A percentile compares a stretch with the other conserved stretches of the same genome.
Conservation (phyloP, 176 grass and related monocot genomes). For the Cenchrus americanus region DNA sequence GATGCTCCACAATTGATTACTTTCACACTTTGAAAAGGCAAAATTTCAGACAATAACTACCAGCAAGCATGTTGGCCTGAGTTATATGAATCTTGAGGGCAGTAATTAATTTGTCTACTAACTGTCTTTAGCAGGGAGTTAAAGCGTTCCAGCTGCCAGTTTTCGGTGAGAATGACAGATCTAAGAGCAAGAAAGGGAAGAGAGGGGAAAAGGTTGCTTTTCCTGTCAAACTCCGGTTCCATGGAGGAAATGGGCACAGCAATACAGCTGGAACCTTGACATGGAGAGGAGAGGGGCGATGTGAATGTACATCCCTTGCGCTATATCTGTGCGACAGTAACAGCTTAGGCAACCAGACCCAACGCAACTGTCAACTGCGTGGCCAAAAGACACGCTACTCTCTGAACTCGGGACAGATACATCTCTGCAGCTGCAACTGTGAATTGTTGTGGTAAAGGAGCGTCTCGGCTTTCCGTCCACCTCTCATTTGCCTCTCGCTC, state of each 20-base stretch:
- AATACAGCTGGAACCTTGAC: constrained; percentile 35
- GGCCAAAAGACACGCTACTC: not conserved
- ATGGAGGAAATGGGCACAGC: constrained; percentile 31
- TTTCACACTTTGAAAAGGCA: not conserved
- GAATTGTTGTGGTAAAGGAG: constrained; percentile 27
- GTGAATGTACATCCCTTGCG: constrained; percentile 3
- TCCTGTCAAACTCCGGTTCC: constrained; percentile 30
- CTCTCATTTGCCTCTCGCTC: not conserved
- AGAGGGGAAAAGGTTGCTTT: constrained; percentile 24
- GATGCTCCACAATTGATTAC: not conserved
- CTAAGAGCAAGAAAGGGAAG: constrained; percentile 16
- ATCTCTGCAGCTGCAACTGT: constrained; percentile 18
- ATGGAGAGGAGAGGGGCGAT: constrained; percentile 36
- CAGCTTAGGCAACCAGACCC: constrained; percentile 20
- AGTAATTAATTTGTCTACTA: constrained; percentile 24
- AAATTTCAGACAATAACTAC: not conserved
- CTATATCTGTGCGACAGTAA: constrained; percentile 44
- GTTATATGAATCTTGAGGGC: not conserved
- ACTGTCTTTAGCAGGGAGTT: constrained; percentile 29
- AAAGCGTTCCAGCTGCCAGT: constrained; percentile 22
- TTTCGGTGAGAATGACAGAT: constrained; percentile 41
- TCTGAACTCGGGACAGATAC: constrained; percentile 26
- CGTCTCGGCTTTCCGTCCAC: constrained; percentile 12
- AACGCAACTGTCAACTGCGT: constrained; percentile 25
- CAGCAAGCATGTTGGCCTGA: not conserved